Evolutionary conservation across 2,329 filamentous ascomycete species (phyloP).

Genomic region (Cladosporium sp.): DNA sequence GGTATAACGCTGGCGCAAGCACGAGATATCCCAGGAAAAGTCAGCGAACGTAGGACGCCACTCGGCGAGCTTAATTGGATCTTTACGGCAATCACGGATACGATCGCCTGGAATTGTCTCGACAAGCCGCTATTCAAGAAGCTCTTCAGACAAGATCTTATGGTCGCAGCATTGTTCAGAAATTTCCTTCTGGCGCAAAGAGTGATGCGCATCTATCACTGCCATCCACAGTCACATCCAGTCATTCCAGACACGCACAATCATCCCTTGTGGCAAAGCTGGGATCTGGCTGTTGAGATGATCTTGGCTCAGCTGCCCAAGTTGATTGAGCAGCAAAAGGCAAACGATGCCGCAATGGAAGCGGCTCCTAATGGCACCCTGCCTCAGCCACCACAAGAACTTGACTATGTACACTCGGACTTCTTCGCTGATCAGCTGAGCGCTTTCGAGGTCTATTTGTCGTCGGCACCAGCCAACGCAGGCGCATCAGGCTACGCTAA

Average conservation of each 20-base stretch:
- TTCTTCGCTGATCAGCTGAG: slow-evolving; percentile 98
- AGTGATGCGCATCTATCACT: slow-evolving; percentile 94
- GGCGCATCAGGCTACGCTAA: slow-evolving; percentile 46
- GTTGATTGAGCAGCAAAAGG: slow-evolving; percentile 71
- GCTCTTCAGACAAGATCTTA: slow-evolving; percentile 93
- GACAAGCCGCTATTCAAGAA: slow-evolving; percentile 90
- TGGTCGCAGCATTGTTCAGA: slow-evolving; percentile 96
- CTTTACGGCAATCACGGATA: slow-evolving; percentile 97
- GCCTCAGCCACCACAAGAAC: slow-evolving; percentile 44
- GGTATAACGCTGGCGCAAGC: slow-evolving; percentile 75
- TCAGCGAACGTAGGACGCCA: slow-evolving; percentile 89
- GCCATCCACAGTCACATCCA: slow-evolving; percentile 87
- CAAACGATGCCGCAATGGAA: slow-evolving; percentile 39
- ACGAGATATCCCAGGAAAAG: slow-evolving; percentile 80
- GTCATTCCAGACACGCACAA: slow-evolving; percentile 91
- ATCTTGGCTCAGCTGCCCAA: slow-evolving; percentile 84
- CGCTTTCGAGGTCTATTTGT: slow-evolving; percentile 91
- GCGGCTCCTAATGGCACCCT: slow-evolving; percentile 13
- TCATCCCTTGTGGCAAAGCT: slow-evolving; percentile 93
- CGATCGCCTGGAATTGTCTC: slow-evolving; percentile 95
- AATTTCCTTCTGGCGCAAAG: slow-evolving; percentile 94
- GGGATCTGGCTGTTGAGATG: slow-evolving; percentile 96
- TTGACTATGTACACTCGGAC: slow-evolving; percentile 88
- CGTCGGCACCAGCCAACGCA: slow-evolving; percentile 88
- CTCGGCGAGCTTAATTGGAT: slow-evolving; percentile 98